phyloP scores from a whole-genome alignment of 2,329 filamentous ascomycete species.

The Tricladium varicosporioides region DNA sequence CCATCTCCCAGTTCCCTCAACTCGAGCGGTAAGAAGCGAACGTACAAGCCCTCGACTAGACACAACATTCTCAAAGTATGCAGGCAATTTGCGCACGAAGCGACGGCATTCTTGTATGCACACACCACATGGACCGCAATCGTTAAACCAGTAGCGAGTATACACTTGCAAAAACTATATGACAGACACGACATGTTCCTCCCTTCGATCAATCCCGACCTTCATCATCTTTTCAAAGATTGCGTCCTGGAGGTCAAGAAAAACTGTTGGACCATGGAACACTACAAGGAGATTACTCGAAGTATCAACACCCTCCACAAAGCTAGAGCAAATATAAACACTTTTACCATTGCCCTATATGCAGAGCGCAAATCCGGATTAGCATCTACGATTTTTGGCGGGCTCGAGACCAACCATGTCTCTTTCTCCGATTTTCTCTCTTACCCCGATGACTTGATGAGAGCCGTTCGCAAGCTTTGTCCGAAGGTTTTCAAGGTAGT shows the following conservation, averaged over 20 bases:
- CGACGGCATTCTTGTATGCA: background rate
- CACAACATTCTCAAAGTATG: background rate
- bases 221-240: background rate
- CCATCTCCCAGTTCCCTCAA: background rate
- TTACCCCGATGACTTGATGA: slow-evolving; percentile 20
- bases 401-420: slow-evolving; percentile 11
- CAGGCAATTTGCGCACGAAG: background rate
- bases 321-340: background rate
- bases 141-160: background rate
- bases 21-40: background rate
- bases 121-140: background rate
- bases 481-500: slow-evolving; percentile 26
- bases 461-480: slow-evolving; percentile 16
- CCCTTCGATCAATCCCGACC: background rate
- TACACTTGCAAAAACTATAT: background rate
- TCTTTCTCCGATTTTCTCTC: slow-evolving; percentile 29
- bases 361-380: background rate
- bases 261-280: background rate
- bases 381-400: background rate
- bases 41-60: background rate
- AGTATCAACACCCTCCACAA: background rate
- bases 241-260: background rate
- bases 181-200: background rate
- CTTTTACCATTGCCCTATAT: background rate
- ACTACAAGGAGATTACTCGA: background rate